Base-by-base conservation (phyloP, 768 basidiomycete genomes). In the Boletus pseudo-olivaceus region DNA sequence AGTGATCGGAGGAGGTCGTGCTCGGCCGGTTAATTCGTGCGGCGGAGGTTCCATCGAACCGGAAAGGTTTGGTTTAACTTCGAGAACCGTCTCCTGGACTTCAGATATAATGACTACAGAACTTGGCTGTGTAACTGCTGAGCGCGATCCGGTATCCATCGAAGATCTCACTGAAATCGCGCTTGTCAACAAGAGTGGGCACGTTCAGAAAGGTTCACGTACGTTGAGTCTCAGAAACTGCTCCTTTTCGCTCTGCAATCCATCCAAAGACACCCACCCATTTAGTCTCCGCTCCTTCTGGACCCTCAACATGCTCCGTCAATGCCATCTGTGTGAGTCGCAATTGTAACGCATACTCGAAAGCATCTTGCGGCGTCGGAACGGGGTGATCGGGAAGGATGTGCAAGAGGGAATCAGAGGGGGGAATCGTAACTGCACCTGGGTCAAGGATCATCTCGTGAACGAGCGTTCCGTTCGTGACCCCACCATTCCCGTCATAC, bases 221-320 rank as follows among this genome's bases (percentile, higher is more conserved):
- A 72, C 69, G 29, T 15, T 64, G 68, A 26, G 56, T 57, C 33
- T 70, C 69, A 10, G 66, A 60, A 29, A 49, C 52, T 0, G 62
- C 61, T 35, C 75, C 76, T 26, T 74, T 78, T 61, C 77, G 75
- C 53, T 85, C 86, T 0, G 93, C 85, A 64, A 93, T 85, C 88
- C 90, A 97, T 5, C 81, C 74, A 68, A 95, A 96, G 8, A 93
- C 79, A 27, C 93, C 91, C 15, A 93, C 75, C 82, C 93, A 94
- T 53, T 83, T 85, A 17, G 75, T 72, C 57, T 88, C 85, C 0
- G 93, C 94, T 38, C 84, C 82, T 62, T 95, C 92, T 0, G 93
- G 79, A 0, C 97, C 96, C 35, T 93, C 87, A 17, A 89, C 79
- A 34, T 86, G 81, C 71, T 98, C 97, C 17, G 80, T 79, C 46